phyloP scores from a whole-genome alignment of 805 yeast genomes.

The Candida ponderosae region DNA sequence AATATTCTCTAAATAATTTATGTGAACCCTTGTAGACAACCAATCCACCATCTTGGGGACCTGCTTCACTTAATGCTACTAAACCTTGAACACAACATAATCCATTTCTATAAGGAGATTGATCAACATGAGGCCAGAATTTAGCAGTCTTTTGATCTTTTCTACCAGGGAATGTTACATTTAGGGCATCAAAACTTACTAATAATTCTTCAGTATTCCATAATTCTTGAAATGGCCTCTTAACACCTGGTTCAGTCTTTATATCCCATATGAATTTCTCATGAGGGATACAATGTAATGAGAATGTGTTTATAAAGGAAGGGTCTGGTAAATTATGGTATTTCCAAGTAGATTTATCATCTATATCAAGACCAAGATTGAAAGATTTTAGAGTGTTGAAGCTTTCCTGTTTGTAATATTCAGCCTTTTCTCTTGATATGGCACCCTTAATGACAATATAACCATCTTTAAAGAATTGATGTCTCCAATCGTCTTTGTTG shows the following conservation, averaged over 20 bases:
- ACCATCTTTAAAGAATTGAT: constrained; percentile 21
- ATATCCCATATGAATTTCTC: constrained; percentile 27
- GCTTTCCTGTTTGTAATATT: constrained; percentile 13
- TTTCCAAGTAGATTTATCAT: constrained; percentile 22
- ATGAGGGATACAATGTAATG: constrained; percentile 18
- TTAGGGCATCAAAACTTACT: constrained; percentile 26
- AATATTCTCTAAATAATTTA: constrained; percentile 17
- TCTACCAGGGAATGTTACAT: constrained; percentile 21
- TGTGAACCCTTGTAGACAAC: constrained; percentile 22
- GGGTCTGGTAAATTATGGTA: constrained; percentile 21
- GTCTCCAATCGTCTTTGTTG: constrained; percentile 21
- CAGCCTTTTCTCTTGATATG: constrained; percentile 18
- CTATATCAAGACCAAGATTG: constrained; percentile 15
- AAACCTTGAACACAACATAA: constrained; percentile 26
- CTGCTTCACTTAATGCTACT: constrained; percentile 19
- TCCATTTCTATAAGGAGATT: constrained; percentile 23
- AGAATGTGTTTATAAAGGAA: constrained; percentile 9
- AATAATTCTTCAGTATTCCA: constrained; percentile 26
- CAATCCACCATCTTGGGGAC: constrained; percentile 24
- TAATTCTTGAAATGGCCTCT: constrained; percentile 18
- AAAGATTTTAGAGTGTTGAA: constrained; percentile 18
- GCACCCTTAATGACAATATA: constrained; percentile 25
- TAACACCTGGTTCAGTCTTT: constrained; percentile 21
- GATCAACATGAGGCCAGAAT: constrained; percentile 28
- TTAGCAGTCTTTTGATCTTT: constrained; percentile 4